Percentiles rank a stretch among this genome's conserved stretches.
Evolutionary conservation across 225 moss, liverwort and hornwort genomes (phyloP).

Genomic region (Pseudisothecium myosuroides): DNA sequence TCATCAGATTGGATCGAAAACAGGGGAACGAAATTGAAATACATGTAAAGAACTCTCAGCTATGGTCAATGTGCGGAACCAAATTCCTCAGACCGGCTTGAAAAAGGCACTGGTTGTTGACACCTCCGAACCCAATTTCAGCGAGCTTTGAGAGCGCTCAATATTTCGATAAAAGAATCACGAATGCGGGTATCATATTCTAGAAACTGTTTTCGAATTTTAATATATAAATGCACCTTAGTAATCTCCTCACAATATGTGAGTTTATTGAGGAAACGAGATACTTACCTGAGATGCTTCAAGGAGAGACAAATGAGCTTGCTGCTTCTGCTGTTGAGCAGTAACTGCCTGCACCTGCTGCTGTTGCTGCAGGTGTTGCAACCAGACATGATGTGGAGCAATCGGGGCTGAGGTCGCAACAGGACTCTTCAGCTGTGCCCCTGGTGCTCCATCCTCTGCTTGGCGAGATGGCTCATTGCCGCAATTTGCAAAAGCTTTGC

Average conservation of each 20-base stretch:
- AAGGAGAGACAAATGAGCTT: slow-evolving; percentile 12
- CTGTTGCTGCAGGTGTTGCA: slow-evolving; percentile 72
- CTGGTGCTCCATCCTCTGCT: not conserved
- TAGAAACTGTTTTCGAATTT: not conserved
- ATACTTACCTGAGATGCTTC: slow-evolving; percentile 19
- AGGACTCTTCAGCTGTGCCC: slow-evolving; percentile 2
- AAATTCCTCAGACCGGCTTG: not conserved
- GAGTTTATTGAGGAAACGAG: not conserved
- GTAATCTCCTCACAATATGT: not conserved
- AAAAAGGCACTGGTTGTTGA: not conserved
- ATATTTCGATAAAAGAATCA: not conserved
- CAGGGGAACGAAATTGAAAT: not conserved
- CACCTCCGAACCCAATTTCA: not conserved
- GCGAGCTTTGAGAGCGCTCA: not conserved
- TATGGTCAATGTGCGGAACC: not conserved
- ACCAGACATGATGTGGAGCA: slow-evolving; percentile 72
- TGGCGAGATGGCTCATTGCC: slow-evolving; percentile 18
- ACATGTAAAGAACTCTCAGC: not conserved
- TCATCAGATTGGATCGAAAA: not conserved
- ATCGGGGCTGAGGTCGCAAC: slow-evolving; percentile 21
- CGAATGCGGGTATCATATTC: not conserved
- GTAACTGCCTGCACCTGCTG: not conserved
- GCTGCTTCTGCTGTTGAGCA: slow-evolving; percentile 16
- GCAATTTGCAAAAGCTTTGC: slow-evolving; percentile 72
- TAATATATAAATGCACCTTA: not conserved